Evolutionary conservation across 2,329 filamentous ascomycete species (phyloP), one percentile per base, ranked within the genome.

Genomic region (Gnomoniopsis sp.): DNA sequence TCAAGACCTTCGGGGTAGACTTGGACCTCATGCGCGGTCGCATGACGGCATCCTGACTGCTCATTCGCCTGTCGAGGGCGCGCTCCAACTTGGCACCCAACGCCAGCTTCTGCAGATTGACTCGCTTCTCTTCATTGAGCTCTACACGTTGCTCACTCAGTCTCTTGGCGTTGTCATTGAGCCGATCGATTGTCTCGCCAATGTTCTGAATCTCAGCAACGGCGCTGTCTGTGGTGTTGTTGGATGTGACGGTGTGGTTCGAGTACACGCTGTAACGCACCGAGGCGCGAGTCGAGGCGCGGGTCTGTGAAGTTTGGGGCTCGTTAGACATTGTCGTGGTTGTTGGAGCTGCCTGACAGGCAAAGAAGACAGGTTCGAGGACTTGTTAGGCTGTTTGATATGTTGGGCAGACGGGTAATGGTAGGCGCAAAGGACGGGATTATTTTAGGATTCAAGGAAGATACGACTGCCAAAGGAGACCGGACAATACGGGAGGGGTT

Each of bases 21-120:
- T 53, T 71, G 68, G 49, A 41, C 53, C 26, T n/a, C 53, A 1
- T 57, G 64, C 10, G 65, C 64, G 46, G 65, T 56, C 88, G 86
- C 81, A 95, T 93, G 73, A 90, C 88, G 65, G 93, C 93, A 68
- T 97, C 93, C 74, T 97, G 93, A 65, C 89, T 78, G 30, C 85
- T 88, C 92, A 96, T 95, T 69, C 93, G 85, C 65, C 92, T 83
- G 65, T 88, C 88, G 57, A 97, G 84, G 22, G 93, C 92, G 61
- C 93, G 87, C 72, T 96, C 92, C 44, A 96, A 84, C 77, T 96
- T 96, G 61, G 92, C 92, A 50, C 92, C 90, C 54, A 96, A 83
- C 41, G 92, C 92, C 59, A 96, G 83, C 77, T 96, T 96, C 78
- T 86, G 88, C 74, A 96, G 80, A 71, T 89, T 88, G 68, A 91